Base-by-base conservation (phyloP, 1,284 basidiomycete species). In the Lentinus polychrous region DNA sequence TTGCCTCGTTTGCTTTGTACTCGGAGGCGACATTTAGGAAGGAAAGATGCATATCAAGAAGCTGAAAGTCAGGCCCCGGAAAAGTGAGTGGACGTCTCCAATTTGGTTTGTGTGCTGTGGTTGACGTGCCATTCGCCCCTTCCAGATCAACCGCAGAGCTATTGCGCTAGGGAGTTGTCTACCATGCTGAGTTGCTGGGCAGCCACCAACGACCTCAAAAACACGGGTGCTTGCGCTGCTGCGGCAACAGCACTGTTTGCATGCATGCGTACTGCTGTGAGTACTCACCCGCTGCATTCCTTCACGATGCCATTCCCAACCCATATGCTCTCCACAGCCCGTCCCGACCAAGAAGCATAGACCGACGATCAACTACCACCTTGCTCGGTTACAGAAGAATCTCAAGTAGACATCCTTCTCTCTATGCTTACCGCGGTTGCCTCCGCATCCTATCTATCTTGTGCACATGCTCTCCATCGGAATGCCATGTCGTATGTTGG, bases 101-200 rank as follows among this genome's bases (percentile, higher is more conserved):
- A 10, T 42, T 17, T 2, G 15, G 45, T 44, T 5, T 49, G 52
- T 41, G 50, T 50, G 22, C 43, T 46, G 35, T 49, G 27, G 4
- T 36, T 37, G 23, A 40, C 33, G 23, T 38, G 17, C 32, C n/a
- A 24, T 14, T 37, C 44, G 45, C 48, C 35, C 50, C 43, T 54
- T 41, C 24, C 59, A 84, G 81, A 71, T 56, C 63, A 62, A 18
- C 67, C 74, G 41, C 69, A 74, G 39, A 79, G 78, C 43, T 75
- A 87, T 52, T 93, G 91, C 63, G 81, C 81, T 12, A 69, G 79
- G 22, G 86, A 94, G 66, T 76, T 96, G 50, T 75, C 84, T 10
- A 70, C 81, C 45, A 89, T 97, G 83, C 79, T 97, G 34, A 82
- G 84, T 41, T 97, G 94, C 69, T 95, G 91, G 90, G 91, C 93